A percentile compares a stretch with the other conserved stretches of the same genome.
Evolutionary conservation across 805 yeast genomes (phyloP).

Genomic region (Sugiyamaella americana): DNA sequence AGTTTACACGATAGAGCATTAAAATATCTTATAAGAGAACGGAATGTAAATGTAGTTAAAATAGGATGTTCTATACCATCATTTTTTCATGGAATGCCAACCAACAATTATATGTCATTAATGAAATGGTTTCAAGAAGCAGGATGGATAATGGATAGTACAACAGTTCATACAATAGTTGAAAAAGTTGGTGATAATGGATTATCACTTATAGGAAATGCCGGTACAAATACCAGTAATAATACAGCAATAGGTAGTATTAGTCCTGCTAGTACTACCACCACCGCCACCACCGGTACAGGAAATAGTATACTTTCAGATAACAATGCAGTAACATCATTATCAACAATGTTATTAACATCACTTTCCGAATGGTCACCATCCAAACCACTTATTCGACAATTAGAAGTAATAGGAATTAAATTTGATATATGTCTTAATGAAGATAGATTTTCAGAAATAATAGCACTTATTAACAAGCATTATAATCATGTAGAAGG

Average conservation of each 20-base stretch:
- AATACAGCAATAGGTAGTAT: background rate
- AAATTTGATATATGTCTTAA: slow-evolving; percentile 47
- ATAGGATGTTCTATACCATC: slow-evolving; percentile 48
- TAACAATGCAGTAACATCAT: slow-evolving; percentile 3
- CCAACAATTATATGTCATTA: slow-evolving; percentile 8
- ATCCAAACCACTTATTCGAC: slow-evolving; percentile 47
- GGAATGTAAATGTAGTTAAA: slow-evolving; percentile 36
- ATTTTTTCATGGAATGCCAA: slow-evolving; percentile 26
- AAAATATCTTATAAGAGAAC: slow-evolving; percentile 42
- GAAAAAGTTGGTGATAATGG: background rate
- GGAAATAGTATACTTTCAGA: no score
- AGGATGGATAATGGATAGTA: slow-evolving; percentile 21
- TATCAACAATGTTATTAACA: slow-evolving; percentile 35
- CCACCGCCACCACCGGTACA: background rate
- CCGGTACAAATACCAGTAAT: background rate
- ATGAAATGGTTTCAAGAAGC: slow-evolving; percentile 22
- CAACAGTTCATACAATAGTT: slow-evolving; percentile 4
- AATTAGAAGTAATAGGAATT: slow-evolving; percentile 51
- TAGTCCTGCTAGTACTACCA: background rate
- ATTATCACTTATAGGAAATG: background rate
- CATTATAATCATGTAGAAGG: slow-evolving; percentile 22
- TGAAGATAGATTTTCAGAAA: slow-evolving; percentile 28
- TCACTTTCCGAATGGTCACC: slow-evolving; percentile 45
- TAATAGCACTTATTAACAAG: slow-evolving; percentile 36
- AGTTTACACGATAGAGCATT: slow-evolving; percentile 49